Evolutionary conservation across 345 rosid species (phyloP).

Genomic region (Triadica sebifera): DNA sequence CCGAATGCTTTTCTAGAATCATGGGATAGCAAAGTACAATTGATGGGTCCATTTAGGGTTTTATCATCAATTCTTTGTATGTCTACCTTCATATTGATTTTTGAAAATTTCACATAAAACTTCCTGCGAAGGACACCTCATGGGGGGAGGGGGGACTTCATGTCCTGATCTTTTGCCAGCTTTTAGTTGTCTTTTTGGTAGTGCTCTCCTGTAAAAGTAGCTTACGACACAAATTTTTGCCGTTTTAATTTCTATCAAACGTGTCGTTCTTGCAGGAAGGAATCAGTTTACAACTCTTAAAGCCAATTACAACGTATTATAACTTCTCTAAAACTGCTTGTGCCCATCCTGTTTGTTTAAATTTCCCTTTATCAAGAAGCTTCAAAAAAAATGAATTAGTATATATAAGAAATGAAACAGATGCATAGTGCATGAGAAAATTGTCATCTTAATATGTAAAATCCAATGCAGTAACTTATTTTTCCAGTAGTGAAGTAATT

Average conservation of each 20-base stretch:
- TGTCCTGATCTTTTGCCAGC: constrained; percentile 9
- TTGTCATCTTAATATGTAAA: no score
- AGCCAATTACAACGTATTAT: no score
- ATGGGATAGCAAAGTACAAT: constrained; percentile 28
- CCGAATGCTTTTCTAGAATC: constrained; percentile 6
- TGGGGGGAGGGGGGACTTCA: constrained; percentile 6
- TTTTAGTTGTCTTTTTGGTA: background rate
- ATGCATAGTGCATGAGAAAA: no score
- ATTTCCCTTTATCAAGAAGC: no score
- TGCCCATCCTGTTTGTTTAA: no score
- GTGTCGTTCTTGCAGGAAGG: background rate
- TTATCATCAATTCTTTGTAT: background rate
- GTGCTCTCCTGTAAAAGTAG: background rate
- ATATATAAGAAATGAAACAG: no score
- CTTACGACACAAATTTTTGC: no score
- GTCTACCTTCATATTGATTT: background rate
- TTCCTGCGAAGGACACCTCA: constrained; percentile 3
- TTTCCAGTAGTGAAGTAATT: no score
- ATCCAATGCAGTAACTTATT: no score
- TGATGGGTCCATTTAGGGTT: constrained; percentile 23
- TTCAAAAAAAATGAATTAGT: no score
- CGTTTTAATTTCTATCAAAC: background rate
- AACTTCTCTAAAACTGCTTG: no score
- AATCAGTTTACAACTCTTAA: background rate
- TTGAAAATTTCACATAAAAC: constrained; percentile 16